Evolutionary conservation across 2,329 filamentous ascomycete species (phyloP).

Genomic region (Volutella citrinella): DNA sequence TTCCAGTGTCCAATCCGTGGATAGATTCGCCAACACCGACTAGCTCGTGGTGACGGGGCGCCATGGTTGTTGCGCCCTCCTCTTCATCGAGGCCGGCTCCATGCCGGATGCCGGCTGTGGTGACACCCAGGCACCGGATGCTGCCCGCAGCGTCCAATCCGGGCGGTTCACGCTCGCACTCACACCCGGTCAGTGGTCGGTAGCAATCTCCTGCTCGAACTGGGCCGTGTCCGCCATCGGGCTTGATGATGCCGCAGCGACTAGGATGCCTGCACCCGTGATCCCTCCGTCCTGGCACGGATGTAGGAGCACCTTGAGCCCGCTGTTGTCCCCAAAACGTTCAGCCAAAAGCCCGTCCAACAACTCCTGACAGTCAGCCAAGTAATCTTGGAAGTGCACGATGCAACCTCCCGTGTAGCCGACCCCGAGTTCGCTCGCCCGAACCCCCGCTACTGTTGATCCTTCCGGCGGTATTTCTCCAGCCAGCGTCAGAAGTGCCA

Average conservation of each 20-base stretch:
- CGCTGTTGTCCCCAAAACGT: conserved; percentile 25
- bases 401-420: conserved; percentile 81
- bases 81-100: too few relatives aligned
- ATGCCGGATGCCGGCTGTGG: too few relatives aligned
- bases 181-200: too few relatives aligned
- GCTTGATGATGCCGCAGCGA: conserved; percentile 42
- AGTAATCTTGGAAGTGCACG: conserved; percentile 73
- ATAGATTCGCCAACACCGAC: too few relatives aligned
- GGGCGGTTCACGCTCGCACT: too few relatives aligned
- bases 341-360: conserved; percentile 52
- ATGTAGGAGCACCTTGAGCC: conserved; percentile 45
- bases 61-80: too few relatives aligned
- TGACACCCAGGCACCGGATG: too few relatives aligned
- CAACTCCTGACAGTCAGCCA: conserved; percentile 66
- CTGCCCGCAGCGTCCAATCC: too few relatives aligned
- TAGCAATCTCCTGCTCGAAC: too few relatives aligned
- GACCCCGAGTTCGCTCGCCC: conserved; percentile 60
- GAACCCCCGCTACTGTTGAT: conserved; percentile 11
- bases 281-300: conserved; percentile 62
- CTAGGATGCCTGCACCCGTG: conserved; percentile 59
- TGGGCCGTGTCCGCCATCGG: too few relatives aligned
- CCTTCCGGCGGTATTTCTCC: conserved; percentile 56
- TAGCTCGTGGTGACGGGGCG: too few relatives aligned
- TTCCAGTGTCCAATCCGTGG: too few relatives aligned
- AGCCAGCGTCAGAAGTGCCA: conserved; percentile 67